Conservation (phyloP, 805 yeast genomes). For the Yamadazyma nakazawae region DNA sequence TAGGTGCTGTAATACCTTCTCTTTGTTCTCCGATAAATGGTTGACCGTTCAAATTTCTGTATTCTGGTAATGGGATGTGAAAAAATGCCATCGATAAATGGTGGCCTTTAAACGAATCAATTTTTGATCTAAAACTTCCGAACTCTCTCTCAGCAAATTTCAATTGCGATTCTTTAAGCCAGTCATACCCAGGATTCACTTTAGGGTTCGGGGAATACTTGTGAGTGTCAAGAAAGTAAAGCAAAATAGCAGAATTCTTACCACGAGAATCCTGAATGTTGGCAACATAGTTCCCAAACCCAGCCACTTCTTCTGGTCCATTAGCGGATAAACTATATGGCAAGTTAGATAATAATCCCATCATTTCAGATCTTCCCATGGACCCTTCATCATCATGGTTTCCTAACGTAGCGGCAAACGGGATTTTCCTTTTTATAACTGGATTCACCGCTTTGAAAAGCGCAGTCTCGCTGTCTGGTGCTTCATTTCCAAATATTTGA, state of each 20-base stretch:
- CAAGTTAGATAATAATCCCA: conserved; percentile 50
- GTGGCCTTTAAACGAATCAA: conserved; percentile 33
- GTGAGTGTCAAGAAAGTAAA: conserved; percentile 85
- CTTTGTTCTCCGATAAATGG: conserved; percentile 57
- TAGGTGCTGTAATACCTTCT: conserved; percentile 81
- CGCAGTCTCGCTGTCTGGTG: conserved; percentile 81
- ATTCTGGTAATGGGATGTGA: conserved; percentile 93
- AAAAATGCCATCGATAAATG: conserved; percentile 84
- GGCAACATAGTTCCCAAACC: conserved; percentile 77
- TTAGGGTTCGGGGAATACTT: conserved; percentile 67
- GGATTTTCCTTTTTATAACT: conserved; percentile 62
- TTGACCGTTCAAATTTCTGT: conserved; percentile 41
- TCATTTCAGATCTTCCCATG: conserved; percentile 54
- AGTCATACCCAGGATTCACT: conserved; percentile 76
- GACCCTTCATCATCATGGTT: conserved; percentile 94
- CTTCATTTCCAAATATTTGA: conserved; percentile 76
- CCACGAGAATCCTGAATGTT: conserved; percentile 39
- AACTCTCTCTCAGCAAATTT: conserved; percentile 45
- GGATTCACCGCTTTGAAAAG: conserved; percentile 74
- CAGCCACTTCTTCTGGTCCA: conserved; percentile 69
- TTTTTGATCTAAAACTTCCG: conserved; percentile 21
- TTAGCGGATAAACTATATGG: conserved; percentile 65
- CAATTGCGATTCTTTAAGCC: conserved; percentile 70
- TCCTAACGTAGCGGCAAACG: conserved; percentile 84
- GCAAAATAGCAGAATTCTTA: conserved; percentile 40